A percentile compares a stretch with the other conserved stretches of the same genome.
phyloP scores from a whole-genome alignment of 2,329 filamentous ascomycete species.

The Bipolaris sorokiniana region DNA sequence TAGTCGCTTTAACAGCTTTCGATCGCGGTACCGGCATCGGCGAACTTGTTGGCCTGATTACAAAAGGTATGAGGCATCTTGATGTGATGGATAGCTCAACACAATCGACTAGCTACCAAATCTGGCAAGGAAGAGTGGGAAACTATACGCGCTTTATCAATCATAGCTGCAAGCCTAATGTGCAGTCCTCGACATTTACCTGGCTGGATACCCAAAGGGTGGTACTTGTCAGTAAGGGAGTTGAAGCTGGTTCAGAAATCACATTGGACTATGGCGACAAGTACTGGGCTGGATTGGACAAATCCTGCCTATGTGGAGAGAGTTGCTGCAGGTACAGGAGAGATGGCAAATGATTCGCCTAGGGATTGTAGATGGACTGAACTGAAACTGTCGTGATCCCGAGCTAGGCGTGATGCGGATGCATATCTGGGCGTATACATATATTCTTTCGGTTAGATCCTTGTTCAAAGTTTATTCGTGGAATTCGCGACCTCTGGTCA shows the following conservation, averaged over 20 bases:
- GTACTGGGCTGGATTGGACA: constrained; percentile 64
- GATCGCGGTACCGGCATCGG: constrained; percentile 61
- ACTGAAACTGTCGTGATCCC: no score
- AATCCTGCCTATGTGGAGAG: constrained; percentile 62
- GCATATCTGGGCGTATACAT: no score
- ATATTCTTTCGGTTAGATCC: no score
- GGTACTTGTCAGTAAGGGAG: constrained; percentile 62
- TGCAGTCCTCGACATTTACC: constrained; percentile 63
- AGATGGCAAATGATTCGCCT: not conserved
- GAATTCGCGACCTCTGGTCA: no score
- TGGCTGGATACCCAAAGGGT: constrained; percentile 63
- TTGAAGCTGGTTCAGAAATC: constrained; percentile 60
- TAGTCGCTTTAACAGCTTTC: constrained; percentile 56
- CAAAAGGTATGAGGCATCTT: constrained; percentile 57
- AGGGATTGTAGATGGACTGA: not conserved
- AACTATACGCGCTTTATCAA: constrained; percentile 67
- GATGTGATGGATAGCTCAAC: constrained; percentile 62
- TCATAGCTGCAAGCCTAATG: constrained; percentile 64
- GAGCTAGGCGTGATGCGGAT: no score
- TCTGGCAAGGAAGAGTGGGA: constrained; percentile 62
- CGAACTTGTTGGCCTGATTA: constrained; percentile 63
- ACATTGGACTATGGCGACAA: constrained; percentile 65
- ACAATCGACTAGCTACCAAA: constrained; percentile 63
- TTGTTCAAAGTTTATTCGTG: no score
- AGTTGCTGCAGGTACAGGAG: constrained; percentile 57